phyloP scores from a whole-genome alignment of 345 rosid genomes.

The Atalantia buxifolia region DNA sequence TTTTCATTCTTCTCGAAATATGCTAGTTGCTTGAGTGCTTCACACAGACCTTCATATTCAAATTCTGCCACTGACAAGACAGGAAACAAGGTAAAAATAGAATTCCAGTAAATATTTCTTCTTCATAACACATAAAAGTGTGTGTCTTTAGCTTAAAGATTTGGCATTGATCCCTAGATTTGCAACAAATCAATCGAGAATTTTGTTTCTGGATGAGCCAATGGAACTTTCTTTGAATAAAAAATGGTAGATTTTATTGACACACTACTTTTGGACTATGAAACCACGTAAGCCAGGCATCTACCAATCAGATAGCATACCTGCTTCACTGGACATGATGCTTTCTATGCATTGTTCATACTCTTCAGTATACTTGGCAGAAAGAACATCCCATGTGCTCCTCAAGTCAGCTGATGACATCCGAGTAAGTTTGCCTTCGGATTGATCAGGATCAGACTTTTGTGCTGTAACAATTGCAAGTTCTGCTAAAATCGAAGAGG shows the following conservation, averaged over 20 bases:
- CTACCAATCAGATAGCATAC: slow-evolving; percentile 17
- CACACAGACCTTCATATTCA: slow-evolving; percentile 35
- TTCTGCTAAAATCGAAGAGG: slow-evolving; percentile 58
- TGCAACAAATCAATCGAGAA: not conserved
- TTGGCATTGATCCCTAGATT: not conserved
- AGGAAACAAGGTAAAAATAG: not conserved
- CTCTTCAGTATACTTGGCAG: slow-evolving; percentile 45
- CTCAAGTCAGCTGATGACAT: slow-evolving; percentile 48
- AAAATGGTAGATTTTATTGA: not conserved
- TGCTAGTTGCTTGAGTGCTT: slow-evolving; percentile 46
- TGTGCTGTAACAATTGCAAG: slow-evolving; percentile 52
- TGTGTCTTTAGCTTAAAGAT: not conserved
- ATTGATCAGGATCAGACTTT: slow-evolving; percentile 27
- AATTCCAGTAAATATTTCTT: not conserved
- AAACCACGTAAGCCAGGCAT: not conserved
- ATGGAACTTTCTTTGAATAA: not conserved
- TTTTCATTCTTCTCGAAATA: slow-evolving; percentile 46
- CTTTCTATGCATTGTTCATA: slow-evolving; percentile 44
- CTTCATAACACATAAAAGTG: not conserved
- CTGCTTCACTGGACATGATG: slow-evolving; percentile 30
- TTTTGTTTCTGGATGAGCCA: not conserved
- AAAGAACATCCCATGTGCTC: slow-evolving; percentile 41
- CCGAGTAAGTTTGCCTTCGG: slow-evolving; percentile 23
- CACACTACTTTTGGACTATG: not conserved
- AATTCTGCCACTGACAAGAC: slow-evolving; percentile 20